Evolutionary conservation across 805 yeast species (phyloP).

Genomic region (Yarrowia sp.): DNA sequence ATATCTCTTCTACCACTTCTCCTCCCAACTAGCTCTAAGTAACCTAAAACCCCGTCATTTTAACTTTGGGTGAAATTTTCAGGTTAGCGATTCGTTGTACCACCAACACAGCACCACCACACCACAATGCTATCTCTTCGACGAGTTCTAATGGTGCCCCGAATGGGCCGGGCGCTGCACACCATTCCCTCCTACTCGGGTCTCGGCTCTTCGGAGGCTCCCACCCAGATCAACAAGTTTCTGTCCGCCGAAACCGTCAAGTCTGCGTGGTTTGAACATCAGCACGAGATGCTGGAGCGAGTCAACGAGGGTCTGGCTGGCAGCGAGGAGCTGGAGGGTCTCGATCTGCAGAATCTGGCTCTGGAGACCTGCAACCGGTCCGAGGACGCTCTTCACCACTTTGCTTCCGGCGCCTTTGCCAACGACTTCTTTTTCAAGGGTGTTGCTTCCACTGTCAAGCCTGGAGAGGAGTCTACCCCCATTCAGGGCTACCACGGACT

Average conservation of each 20-base stretch:
- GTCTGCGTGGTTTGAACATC: conserved; percentile 83
- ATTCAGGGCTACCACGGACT: conserved; percentile 38
- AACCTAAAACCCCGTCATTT: background rate
- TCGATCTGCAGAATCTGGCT: conserved; percentile 42
- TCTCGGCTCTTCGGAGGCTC: conserved; percentile 24
- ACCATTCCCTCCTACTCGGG: conserved; percentile 33
- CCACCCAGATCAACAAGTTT: conserved; percentile 60
- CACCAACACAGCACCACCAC: conserved; percentile 16
- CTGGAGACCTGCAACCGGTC: conserved; percentile 41
- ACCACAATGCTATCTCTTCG: conserved; percentile 31
- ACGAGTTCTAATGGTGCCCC: conserved; percentile 27
- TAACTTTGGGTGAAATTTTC: conserved; percentile 36
- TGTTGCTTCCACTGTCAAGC: conserved; percentile 44
- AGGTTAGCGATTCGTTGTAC: background rate
- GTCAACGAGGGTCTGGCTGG: conserved; percentile 45
- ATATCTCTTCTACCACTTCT: background rate
- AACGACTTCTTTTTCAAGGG: conserved; percentile 78
- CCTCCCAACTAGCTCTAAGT: background rate
- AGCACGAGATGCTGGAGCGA: conserved; percentile 55
- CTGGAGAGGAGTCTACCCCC: conserved; percentile 44
- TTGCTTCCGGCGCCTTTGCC: conserved; percentile 88
- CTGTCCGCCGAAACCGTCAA: conserved; percentile 71
- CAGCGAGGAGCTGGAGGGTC: conserved; percentile 40
- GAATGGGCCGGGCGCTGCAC: conserved; percentile 34
- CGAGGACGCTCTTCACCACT: conserved; percentile 45